phyloP scores from a whole-genome alignment of 768 basidiomycete species.

The Psilocybe cubensis region DNA sequence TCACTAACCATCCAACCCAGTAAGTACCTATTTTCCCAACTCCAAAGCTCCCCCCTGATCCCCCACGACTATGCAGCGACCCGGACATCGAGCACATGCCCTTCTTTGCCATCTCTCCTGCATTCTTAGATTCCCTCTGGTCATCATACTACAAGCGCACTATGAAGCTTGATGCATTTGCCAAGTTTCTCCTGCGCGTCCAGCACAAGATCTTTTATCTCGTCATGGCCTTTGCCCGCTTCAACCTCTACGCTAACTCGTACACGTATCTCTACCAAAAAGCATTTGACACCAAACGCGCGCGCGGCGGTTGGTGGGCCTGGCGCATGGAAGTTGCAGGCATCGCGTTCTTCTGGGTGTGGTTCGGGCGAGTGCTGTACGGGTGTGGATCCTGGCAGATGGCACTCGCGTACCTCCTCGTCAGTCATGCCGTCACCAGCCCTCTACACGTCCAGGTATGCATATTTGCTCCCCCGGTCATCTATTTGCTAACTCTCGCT shows the following conservation, averaged over 20 bases:
- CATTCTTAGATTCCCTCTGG: slow-evolving; percentile 85
- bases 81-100: slow-evolving; percentile 89
- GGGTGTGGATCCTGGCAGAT: slow-evolving; percentile 75
- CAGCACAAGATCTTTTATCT: slow-evolving; percentile 96
- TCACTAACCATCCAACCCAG: slow-evolving; percentile 98
- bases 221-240: slow-evolving; percentile 87
- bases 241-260: slow-evolving; percentile 92
- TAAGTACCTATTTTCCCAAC: slow-evolving; percentile 37
- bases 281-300: slow-evolving; percentile 64
- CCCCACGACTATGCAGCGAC: slow-evolving; percentile 49
- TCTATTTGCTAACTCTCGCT: slow-evolving; percentile 2
- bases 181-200: slow-evolving; percentile 64
- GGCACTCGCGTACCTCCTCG: slow-evolving; percentile 73
- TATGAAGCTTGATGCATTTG: slow-evolving; percentile 76
- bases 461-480: not conserved
- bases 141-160: slow-evolving; percentile 94
- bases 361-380: slow-evolving; percentile 76
- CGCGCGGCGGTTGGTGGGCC: slow-evolving; percentile 75
- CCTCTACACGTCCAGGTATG: slow-evolving; percentile 94
- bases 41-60: slow-evolving; percentile 18
- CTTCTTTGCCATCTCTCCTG: slow-evolving; percentile 91
- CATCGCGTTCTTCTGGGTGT: slow-evolving; percentile 84
- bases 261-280: slow-evolving; percentile 75
- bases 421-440: slow-evolving; percentile 85
- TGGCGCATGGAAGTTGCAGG: slow-evolving; percentile 79